Conservation (phyloP, 2,329 filamentous ascomycete genomes). For the Magnaporthiopsis poae region DNA sequence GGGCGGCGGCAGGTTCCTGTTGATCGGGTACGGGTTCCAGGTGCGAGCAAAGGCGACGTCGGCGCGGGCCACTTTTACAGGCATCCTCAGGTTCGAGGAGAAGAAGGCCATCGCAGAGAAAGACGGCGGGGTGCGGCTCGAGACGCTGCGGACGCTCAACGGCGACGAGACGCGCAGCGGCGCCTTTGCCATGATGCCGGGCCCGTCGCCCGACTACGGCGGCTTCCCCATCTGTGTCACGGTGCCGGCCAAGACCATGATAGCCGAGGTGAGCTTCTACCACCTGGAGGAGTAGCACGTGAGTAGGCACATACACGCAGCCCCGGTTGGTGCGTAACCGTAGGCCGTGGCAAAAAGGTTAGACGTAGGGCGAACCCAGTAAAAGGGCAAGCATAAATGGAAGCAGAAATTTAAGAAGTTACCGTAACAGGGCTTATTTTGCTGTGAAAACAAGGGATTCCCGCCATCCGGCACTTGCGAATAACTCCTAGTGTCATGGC, state of each 20-base stretch:
- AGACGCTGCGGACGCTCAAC: constrained; percentile 25
- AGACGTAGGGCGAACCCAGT: too few species aligned
- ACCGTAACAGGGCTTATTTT: too few species aligned
- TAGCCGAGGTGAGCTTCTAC: constrained; percentile 33
- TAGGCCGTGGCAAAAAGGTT: too few species aligned
- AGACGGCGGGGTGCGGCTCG: constrained; percentile 13
- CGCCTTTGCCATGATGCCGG: constrained; percentile 43
- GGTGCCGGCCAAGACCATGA: constrained; percentile 39
- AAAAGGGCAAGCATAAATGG: too few species aligned
- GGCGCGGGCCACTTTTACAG: constrained; percentile 24
- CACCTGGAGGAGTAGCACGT: constrained; percentile 11
- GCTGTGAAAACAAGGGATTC: too few species aligned
- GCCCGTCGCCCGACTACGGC: constrained; percentile 45
- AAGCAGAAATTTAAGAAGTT: too few species aligned
- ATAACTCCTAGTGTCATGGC: too few species aligned
- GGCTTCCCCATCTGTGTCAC: constrained; percentile 46
- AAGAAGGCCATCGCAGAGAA: constrained; percentile 17
- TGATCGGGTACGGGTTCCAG: constrained; percentile 25
- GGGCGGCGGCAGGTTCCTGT: constrained; percentile 24
- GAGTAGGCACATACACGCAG: too few species aligned
- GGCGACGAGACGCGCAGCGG: constrained; percentile 35
- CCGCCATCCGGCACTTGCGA: too few species aligned
- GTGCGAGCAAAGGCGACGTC: constrained; percentile 16
- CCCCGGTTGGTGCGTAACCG: too few species aligned
- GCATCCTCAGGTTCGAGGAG: constrained; percentile 27